phyloP scores from a whole-genome alignment of 495 filamentous ascomycete species.

The Lentithecium fluviatile region DNA sequence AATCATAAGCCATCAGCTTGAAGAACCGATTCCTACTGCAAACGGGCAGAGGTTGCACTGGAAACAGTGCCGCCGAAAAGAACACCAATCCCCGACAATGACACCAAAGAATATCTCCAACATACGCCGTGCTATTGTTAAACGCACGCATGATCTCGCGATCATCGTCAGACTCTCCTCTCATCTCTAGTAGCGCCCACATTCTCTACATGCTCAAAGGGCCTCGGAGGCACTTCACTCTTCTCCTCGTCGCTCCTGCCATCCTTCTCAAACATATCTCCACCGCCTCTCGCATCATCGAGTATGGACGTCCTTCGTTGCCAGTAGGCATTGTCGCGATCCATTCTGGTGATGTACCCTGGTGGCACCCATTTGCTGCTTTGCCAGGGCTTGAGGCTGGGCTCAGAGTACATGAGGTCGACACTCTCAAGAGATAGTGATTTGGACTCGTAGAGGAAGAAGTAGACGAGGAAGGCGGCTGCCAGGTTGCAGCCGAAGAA shows the following conservation, averaged over 20 bases:
- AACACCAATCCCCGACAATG: too few species aligned
- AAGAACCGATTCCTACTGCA: too few species aligned
- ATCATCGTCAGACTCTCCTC: neutral
- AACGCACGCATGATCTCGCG: too few species aligned
- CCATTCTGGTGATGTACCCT: conserved; percentile 11
- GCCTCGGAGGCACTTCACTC: neutral
- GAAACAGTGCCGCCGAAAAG: too few species aligned
- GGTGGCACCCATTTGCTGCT: conserved; percentile 65
- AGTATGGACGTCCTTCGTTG: too few species aligned
- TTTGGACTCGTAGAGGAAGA: conserved; percentile 80
- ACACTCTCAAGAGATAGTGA: conserved; percentile 85
- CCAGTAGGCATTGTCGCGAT: conserved; percentile 1
- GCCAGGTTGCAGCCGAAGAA: conserved; percentile 56
- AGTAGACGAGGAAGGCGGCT: conserved; percentile 65
- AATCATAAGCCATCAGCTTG: too few species aligned
- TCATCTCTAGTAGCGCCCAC: neutral
- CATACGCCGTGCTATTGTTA: too few species aligned
- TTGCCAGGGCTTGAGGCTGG: conserved; percentile 54
- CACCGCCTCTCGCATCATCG: too few species aligned
- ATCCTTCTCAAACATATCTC: neutral
- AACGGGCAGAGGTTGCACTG: too few species aligned
- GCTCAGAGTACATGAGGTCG: conserved; percentile 83
- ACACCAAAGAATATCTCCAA: too few species aligned
- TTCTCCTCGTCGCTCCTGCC: neutral
- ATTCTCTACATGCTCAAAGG: neutral